These are phyloP conservation scores for Pleurotus citrinopileatus DNA, from an alignment of 768 basidiomycete genomes.

Conservation along the genomic window DNA sequence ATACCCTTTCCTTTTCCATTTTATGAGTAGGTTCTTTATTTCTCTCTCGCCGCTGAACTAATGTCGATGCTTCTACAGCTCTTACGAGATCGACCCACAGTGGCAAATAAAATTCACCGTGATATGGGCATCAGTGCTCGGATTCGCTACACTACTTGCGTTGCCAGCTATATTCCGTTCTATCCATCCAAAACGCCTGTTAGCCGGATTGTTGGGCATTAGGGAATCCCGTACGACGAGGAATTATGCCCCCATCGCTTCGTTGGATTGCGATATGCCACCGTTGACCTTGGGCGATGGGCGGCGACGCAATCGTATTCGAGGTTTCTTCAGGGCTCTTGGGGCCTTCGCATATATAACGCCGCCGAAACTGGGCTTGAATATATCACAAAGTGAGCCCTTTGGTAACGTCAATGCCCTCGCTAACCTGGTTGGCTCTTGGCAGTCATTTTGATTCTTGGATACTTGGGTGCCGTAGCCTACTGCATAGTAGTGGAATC, in stretches of 20 bases:
- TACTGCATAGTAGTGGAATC: slow-evolving; percentile 61
- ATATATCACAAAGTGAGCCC: slow-evolving; percentile 57
- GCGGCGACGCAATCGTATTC: slow-evolving; percentile 5
- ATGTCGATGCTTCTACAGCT: slow-evolving; percentile 42
- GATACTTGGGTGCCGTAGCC: slow-evolving; percentile 54
- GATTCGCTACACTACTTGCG: slow-evolving; percentile 43
- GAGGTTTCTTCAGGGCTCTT: slow-evolving; percentile 23
- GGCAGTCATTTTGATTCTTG: slow-evolving; percentile 53
- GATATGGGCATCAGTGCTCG: slow-evolving; percentile 65
- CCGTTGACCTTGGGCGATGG: slow-evolving; percentile 13
- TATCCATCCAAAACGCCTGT: slow-evolving; percentile 32
- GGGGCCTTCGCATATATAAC: slow-evolving; percentile 43
- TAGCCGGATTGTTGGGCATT: slow-evolving; percentile 45
- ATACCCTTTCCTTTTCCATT: slow-evolving; percentile 58
- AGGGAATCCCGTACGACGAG: slow-evolving; percentile 37
- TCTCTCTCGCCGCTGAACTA: not conserved
- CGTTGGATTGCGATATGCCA: slow-evolving; percentile 5
- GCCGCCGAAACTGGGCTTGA: slow-evolving; percentile 47
- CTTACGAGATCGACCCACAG: slow-evolving; percentile 72
- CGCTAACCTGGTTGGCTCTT: slow-evolving; percentile 1
- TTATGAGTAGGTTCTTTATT: slow-evolving; percentile 51
- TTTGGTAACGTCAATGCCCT: not conserved
- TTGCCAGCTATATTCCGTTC: slow-evolving; percentile 38
- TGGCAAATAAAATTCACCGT: slow-evolving; percentile 74
- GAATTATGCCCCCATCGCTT: slow-evolving; percentile 18